These are phyloP conservation scores for Pistacia integerrima DNA, from an alignment of 345 rosid genomes.

Conservation along the genomic window DNA sequence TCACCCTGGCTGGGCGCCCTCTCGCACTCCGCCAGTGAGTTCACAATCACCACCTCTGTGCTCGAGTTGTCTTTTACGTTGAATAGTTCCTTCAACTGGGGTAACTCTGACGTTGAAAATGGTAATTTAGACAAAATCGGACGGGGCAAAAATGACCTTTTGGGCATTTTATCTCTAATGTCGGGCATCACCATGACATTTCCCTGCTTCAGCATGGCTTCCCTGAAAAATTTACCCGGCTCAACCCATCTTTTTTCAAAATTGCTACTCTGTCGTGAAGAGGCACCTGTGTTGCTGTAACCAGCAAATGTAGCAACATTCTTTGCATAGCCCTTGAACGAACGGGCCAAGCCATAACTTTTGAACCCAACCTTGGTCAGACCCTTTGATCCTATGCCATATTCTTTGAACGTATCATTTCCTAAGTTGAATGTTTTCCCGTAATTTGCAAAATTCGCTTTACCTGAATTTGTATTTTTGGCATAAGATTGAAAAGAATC, in stretches of 20 bases:
- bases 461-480: conserved; percentile 40
- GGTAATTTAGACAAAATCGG: conserved; percentile 50
- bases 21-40: conserved; percentile 66
- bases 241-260: conserved; percentile 46
- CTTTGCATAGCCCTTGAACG: conserved; percentile 46
- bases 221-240: conserved; percentile 72
- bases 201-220: conserved; percentile 50
- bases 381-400: conserved; percentile 47
- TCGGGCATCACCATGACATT: conserved; percentile 66
- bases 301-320: conserved; percentile 47
- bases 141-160: conserved; percentile 75
- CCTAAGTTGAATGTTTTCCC: conserved; percentile 53
- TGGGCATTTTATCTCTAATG: conserved; percentile 65
- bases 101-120: conserved; percentile 38
- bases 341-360: conserved; percentile 36
- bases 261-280: conserved; percentile 2
- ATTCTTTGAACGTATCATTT: conserved; percentile 54
- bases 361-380: conserved; percentile 42
- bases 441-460: conserved; percentile 42
- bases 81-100: conserved; percentile 38
- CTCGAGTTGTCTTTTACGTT: conserved; percentile 40
- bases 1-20: conserved; percentile 61
- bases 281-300: conserved; percentile 33
- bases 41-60: conserved; percentile 43
- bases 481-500: conserved; percentile 59